Evolutionary conservation across 169 alveolate species (phyloP), one percentile per base, ranked within the genome.

Genomic region (Babesia ovata): DNA sequence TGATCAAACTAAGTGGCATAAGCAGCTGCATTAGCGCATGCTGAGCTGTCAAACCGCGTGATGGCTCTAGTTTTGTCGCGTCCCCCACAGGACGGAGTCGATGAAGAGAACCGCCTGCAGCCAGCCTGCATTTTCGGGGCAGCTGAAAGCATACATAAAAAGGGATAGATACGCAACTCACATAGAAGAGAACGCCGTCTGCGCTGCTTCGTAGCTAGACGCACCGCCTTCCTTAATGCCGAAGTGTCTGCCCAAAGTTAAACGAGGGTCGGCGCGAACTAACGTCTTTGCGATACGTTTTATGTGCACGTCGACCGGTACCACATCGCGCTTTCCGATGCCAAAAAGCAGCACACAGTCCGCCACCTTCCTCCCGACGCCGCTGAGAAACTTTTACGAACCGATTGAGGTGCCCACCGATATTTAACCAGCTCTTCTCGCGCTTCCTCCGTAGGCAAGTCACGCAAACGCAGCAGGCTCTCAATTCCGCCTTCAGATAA

Each of bases 291-390:
- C 67, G 22, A 79, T 62, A 19, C 66, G 45, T 86, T 79, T 78
- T 42, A 95, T 91, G 71, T 95, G 98, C 19, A 95, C 93, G 79
- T 95, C 98, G n/a, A 95, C 94, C 14, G 98, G 98, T 17, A 95
- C 92, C 39, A 85, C 75, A 49, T 88, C 89, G 16, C 84, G 70
- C 63, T 86, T 84, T 45, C 94, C 93, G 52, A 95, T 63, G n/a
- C 95, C 85, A 74, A 92, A 95, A 26, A 95, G 83, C 24, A 93
- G 70, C 6, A 95, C 88, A 46, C 98, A 95, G 70, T 95, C 97
- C 0, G 98, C 98, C 26, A 95, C 98, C 86, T 95, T 95, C 21
- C 91, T 88, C 17, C 98, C 98, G 42, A 95, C 89, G 7, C 98
- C 98, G 39, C 94, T 90, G 63, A 85, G 29, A 44, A 26, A 29